Base-by-base conservation (phyloP, 257 asterid genomes). In the Osmanthus fragrans region DNA sequence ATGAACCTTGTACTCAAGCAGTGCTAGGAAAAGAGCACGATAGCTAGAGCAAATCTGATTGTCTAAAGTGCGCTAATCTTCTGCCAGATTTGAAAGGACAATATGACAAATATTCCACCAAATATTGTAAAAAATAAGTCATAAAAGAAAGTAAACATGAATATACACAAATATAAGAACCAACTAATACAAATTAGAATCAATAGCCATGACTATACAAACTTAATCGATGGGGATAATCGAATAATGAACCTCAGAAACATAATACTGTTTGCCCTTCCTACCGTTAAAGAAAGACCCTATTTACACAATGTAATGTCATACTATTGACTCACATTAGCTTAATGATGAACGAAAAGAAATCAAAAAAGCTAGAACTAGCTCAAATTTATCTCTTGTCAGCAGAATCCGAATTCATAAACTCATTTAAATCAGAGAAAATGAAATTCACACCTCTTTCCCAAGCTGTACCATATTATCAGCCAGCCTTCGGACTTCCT, bases 381-480 rank as follows among this genome's bases (percentile, higher is more conserved):
- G 56, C 71, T 69, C 78, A 54, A 21, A 36, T 49, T 68, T 58
- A 37, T 37, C 71, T 4, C 16, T 13, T 67, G 39, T n/a, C 58
- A 78, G 60, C 10, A 37, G 33, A 76, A 27, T 74, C 9, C 21
- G 73, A 60, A 37, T 39, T 32, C 16, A 72, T 40, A 66, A 58
- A 11, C 27, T n/a, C 15, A 39, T 65, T 60, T 18, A 42, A 71
- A 66, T 68, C 25, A 58, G 8, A 32, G 51, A 73, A 68, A 64
- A 30, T 15, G 12, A 19, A 63, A 83, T 21, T 47, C 81, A 63
- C 36, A 92, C 99, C 97, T 94, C 97, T 74, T 94, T 94, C 32
- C 99, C 99, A 25, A 94, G 94, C 87, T 92, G 97, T 29, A 94
- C 97, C 99, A 94, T 94, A 77, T 91, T 92, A 83, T 94, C 97